phyloP scores from a whole-genome alignment of 2,329 filamentous ascomycete genomes.

The Hymenoscyphus infarciens region DNA sequence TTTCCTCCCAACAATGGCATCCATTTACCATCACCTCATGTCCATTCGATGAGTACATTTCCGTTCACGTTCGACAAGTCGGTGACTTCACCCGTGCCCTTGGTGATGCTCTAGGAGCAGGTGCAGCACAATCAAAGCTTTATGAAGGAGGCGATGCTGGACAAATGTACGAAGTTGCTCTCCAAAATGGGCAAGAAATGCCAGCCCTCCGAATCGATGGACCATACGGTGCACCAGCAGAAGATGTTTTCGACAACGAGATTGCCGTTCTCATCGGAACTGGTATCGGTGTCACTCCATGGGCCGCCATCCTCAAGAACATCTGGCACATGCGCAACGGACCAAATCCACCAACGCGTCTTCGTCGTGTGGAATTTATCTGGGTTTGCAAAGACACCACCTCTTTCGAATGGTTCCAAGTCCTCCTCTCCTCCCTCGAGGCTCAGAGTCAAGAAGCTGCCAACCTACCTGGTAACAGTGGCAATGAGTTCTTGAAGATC shows the following conservation, averaged over 20 bases:
- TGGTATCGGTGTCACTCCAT: slow-evolving; percentile 83
- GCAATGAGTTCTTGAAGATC: slow-evolving; percentile 87
- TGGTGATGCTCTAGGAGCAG: slow-evolving; percentile 93
- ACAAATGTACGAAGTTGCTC: slow-evolving; percentile 96
- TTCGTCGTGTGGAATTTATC: slow-evolving; percentile 96
- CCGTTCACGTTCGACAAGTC: slow-evolving; percentile 91
- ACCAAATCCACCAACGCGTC: slow-evolving; percentile 82
- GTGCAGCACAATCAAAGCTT: slow-evolving; percentile 79
- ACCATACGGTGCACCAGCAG: slow-evolving; percentile 92
- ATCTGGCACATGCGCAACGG: slow-evolving; percentile 94
- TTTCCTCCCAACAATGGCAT: slow-evolving; percentile 93
- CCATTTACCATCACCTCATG: slow-evolving; percentile 99
- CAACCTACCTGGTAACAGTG: slow-evolving; percentile 62
- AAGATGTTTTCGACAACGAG: slow-evolving; percentile 95
- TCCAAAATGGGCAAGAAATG: slow-evolving; percentile 92
- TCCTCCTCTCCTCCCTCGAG: slow-evolving; percentile 85
- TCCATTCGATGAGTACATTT: slow-evolving; percentile 91
- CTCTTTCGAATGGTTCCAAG: slow-evolving; percentile 99
- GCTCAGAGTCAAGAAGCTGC: slow-evolving; percentile 72
- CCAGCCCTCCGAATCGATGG: slow-evolving; percentile 86
- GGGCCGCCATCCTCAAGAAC: slow-evolving; percentile 88
- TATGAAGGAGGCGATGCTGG: slow-evolving; percentile 92
- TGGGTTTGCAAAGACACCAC: slow-evolving; percentile 96
- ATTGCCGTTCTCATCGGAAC: slow-evolving; percentile 83
- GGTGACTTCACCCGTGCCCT: slow-evolving; percentile 93